Base-by-base conservation (phyloP, 495 filamentous ascomycete genomes). In the Daldinia vernicosa region DNA sequence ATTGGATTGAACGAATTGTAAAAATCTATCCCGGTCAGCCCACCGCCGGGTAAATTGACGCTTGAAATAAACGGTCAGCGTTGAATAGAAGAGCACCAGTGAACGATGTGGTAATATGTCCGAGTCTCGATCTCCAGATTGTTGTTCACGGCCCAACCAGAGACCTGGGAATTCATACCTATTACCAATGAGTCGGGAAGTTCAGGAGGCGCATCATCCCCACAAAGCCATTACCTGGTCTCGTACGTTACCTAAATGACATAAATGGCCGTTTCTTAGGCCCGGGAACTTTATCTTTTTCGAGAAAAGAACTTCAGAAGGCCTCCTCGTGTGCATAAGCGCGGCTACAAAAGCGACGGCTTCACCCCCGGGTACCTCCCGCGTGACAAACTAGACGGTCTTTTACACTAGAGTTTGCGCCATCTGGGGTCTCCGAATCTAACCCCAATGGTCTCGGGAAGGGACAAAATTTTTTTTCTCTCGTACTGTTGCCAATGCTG, bases 21-120 rank as follows among this genome's bases (percentile, higher is more conserved):
- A 19, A 17, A 50, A 57, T 9, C 19, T 17, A 57, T 57, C 54
- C 54, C 5, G 17, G 40, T 45, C 40, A 22, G 40, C 54, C 40
- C 17, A 32, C 54, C 28, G 15, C 61, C 56, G 55, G 61, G 26
- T 60, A 39, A 60, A 65, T 47, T 22, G 61, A 53, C 30, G 55
- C 35, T 45, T 66, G 67, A 66, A 63, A 69, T 59, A 43, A 30
- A 70, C 60, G 55, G 58, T 47, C 53, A 70, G 54, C 40, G 19
- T 28, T 30, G n/a, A n/a, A 66, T 24, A 15, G 24, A 45, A 63
- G 27, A 45, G 33, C 40, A 28, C 27, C 24, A 62, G 17, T n/a
- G 52, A 57, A 52, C 14, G 26, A 52, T 65, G 47, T 65, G 51
- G 58, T 66, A 70, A 66, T 67, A 60, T 39, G 39, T 55, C 67